Conservation (phyloP, 2,329 filamentous ascomycete species). For the Penicillium sp. region DNA sequence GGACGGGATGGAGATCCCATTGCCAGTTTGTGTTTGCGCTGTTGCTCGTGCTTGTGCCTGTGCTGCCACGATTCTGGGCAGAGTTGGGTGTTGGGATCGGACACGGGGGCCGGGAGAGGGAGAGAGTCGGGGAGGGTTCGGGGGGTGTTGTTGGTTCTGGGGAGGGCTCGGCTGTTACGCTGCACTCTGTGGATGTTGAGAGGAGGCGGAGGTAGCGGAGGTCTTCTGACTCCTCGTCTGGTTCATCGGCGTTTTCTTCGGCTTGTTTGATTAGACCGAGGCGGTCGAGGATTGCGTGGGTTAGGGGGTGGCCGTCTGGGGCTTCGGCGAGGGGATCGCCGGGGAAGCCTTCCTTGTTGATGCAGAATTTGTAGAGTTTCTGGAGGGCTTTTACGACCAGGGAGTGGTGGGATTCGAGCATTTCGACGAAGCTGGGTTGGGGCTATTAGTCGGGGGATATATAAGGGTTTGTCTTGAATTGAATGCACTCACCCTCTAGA, state of each 20-base stretch:
- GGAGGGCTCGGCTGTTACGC: slow-evolving; percentile 39
- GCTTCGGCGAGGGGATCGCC: slow-evolving; percentile 41
- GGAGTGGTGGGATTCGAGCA: slow-evolving; percentile 45
- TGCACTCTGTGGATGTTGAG: slow-evolving; percentile 37
- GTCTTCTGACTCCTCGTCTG: slow-evolving; percentile 36
- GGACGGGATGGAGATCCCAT: slow-evolving; percentile 29
- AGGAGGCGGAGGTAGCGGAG: slow-evolving; percentile 37
- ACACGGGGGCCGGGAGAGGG: slow-evolving; percentile 22
- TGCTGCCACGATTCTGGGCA: slow-evolving; percentile 4
- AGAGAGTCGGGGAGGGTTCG: slow-evolving; percentile 28
- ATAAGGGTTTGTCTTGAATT: too few species aligned
- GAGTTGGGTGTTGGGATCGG: slow-evolving; percentile 10
- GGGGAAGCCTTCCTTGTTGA: slow-evolving; percentile 44
- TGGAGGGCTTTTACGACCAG: slow-evolving; percentile 43
- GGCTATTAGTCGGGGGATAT: slow-evolving; percentile 1
- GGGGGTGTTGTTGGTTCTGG: slow-evolving; percentile 36
- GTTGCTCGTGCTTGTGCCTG: neutral
- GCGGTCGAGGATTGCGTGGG: slow-evolving; percentile 43
- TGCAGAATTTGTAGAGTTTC: slow-evolving; percentile 41
- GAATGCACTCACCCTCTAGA: slow-evolving; percentile 38
- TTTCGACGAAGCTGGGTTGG: slow-evolving; percentile 41
- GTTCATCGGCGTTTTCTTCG: slow-evolving; percentile 38
- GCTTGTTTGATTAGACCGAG: slow-evolving; percentile 44
- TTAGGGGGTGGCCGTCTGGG: slow-evolving; percentile 41
- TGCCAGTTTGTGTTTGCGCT: slow-evolving; percentile 19